Conservation (phyloP, 108 stramenopile genomes). For the Mediolabrus comicus region DNA sequence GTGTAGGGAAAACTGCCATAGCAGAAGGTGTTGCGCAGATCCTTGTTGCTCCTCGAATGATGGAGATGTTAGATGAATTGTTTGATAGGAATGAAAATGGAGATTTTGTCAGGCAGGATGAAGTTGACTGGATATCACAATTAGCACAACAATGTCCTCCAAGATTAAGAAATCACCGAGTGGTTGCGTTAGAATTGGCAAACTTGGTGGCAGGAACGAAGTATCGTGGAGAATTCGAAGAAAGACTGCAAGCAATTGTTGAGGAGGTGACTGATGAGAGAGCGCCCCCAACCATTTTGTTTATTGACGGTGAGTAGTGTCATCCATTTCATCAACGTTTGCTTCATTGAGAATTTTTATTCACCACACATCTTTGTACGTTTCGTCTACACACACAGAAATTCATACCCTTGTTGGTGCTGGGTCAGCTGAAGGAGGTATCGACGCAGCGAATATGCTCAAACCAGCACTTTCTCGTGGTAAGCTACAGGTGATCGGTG, state of each 20-base stretch:
- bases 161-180: slow-evolving; percentile 64
- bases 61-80: slow-evolving; percentile 48
- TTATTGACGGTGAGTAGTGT: slow-evolving; percentile 82
- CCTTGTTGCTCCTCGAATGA: slow-evolving; percentile 82
- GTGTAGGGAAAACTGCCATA: slow-evolving; percentile 98
- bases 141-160: slow-evolving; percentile 71
- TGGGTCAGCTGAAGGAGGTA: slow-evolving; percentile 86
- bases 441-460: slow-evolving; percentile 98
- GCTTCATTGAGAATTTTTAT: not conserved
- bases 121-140: slow-evolving; percentile 55
- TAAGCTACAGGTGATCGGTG: slow-evolving; percentile 95
- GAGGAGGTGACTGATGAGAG: slow-evolving; percentile 93
- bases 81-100: slow-evolving; percentile 47
- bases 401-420: slow-evolving; percentile 99
- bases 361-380: not conserved
- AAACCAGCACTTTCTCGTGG: slow-evolving; percentile 98
- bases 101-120: slow-evolving; percentile 33
- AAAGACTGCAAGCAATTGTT: slow-evolving; percentile 96
- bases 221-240: slow-evolving; percentile 99
- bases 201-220: slow-evolving; percentile 98
- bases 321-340: not conserved
- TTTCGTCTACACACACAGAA: slow-evolving; percentile 40
- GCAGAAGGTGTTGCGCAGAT: slow-evolving; percentile 95
- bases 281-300: slow-evolving; percentile 95
- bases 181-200: slow-evolving; percentile 93